phyloP scores from a whole-genome alignment of 2,329 filamentous ascomycete genomes.

The Akanthomyces dipterigenus region DNA sequence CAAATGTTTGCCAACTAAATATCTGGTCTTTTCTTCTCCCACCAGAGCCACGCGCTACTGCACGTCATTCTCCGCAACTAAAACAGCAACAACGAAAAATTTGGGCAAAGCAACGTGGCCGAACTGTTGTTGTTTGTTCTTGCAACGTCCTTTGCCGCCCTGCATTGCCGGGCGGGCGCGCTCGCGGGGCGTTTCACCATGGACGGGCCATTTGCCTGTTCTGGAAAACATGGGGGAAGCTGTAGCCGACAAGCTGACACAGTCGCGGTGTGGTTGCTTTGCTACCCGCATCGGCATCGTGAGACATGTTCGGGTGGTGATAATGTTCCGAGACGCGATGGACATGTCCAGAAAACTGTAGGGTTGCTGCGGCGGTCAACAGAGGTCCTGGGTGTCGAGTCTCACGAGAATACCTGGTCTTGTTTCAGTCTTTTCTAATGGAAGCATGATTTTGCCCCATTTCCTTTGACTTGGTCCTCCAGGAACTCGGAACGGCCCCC shows the following conservation, averaged over 20 bases:
- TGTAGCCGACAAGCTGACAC: not conserved
- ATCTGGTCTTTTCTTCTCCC: not conserved
- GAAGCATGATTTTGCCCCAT: not conserved
- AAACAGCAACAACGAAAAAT: not conserved
- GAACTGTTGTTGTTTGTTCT: too few relatives aligned
- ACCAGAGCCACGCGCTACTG: not conserved
- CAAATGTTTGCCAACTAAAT: not conserved
- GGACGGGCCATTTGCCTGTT: not conserved
- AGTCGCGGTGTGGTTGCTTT: not conserved
- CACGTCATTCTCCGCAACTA: not conserved
- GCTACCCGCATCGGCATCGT: not conserved
- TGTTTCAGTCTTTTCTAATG: not conserved
- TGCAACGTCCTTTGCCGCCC: not conserved
- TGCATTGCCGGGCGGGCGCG: not conserved
- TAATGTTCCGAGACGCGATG: not conserved
- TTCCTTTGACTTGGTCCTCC: not conserved
- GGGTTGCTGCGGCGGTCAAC: too few relatives aligned
- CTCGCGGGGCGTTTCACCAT: conserved; percentile 2
- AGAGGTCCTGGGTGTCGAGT: too few relatives aligned
- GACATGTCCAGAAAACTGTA: not conserved
- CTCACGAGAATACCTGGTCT: too few relatives aligned
- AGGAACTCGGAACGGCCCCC: not conserved
- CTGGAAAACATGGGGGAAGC: not conserved
- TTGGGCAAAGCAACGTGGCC: too few relatives aligned
- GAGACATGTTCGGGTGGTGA: not conserved